Conservation (phyloP, 2,329 filamentous ascomycete genomes). For the Epichloe hybrida region DNA sequence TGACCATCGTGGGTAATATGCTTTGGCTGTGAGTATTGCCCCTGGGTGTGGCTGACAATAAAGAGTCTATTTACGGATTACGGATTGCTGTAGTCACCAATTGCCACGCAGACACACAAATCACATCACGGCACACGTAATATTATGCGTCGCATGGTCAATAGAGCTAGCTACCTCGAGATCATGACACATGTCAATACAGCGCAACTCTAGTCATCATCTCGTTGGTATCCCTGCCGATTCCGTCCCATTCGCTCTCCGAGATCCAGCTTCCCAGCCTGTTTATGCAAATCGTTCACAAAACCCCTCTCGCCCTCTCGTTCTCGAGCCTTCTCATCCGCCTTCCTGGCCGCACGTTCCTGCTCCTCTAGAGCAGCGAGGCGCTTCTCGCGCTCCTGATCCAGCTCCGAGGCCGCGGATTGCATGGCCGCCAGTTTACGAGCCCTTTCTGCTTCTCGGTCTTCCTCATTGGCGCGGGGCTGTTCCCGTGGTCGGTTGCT, state of each 20-base stretch:
- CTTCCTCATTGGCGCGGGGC: slow-evolving; percentile 7
- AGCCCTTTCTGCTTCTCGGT: slow-evolving; percentile 43
- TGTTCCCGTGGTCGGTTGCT: background rate
- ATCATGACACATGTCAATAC: background rate
- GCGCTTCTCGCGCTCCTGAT: slow-evolving; percentile 54
- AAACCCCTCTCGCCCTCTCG: slow-evolving; percentile 53
- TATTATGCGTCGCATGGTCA: too few species aligned
- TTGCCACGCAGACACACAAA: too few species aligned
- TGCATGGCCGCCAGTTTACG: slow-evolving; percentile 63
- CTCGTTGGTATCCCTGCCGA: slow-evolving; percentile 29
- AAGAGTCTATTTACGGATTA: too few species aligned
- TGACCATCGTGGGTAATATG: too few species aligned
- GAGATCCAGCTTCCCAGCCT: slow-evolving; percentile 38
- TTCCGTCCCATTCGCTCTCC: slow-evolving; percentile 38
- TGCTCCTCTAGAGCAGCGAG: slow-evolving; percentile 51
- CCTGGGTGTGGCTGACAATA: too few species aligned
- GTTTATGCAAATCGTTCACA: slow-evolving; percentile 47
- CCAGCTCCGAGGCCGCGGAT: slow-evolving; percentile 53
- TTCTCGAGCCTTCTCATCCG: slow-evolving; percentile 51
- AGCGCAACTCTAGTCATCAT: slow-evolving; percentile 24
- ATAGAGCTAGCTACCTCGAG: too few species aligned
- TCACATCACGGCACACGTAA: too few species aligned
- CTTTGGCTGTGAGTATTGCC: too few species aligned
- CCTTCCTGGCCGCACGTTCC: slow-evolving; percentile 50
- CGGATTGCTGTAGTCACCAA: too few species aligned